These are phyloP conservation scores for Golubevia pallescens DNA, from an alignment of 1,284 basidiomycete genomes.

Conservation along the genomic window DNA sequence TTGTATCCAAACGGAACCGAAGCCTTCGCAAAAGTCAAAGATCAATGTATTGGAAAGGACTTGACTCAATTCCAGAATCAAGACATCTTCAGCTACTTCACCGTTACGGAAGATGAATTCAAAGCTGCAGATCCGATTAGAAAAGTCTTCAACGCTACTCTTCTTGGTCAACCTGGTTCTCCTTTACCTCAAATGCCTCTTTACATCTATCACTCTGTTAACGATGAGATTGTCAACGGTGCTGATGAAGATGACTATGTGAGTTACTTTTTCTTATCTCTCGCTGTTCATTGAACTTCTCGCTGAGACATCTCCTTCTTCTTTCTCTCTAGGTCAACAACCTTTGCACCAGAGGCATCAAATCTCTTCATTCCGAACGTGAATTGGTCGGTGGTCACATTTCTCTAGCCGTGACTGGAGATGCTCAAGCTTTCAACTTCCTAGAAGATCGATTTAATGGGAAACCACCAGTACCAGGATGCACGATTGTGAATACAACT, in stretches of 20 bases:
- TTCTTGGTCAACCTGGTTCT: neutral
- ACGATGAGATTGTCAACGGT: constrained; percentile 8
- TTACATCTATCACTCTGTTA: constrained; percentile 5
- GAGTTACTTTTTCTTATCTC: neutral
- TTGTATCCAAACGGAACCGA: constrained; percentile 5
- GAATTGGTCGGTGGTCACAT: too few species aligned
- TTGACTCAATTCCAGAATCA: neutral
- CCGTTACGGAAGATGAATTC: constrained; percentile 5
- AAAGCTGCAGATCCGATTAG: neutral
- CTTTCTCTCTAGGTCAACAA: too few species aligned
- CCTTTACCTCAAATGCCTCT: constrained; percentile 7
- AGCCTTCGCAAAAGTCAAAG: constrained; percentile 3
- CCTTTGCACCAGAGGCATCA: too few species aligned
- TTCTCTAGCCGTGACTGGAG: too few species aligned
- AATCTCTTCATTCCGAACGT: too few species aligned
- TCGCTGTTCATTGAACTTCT: too few species aligned
- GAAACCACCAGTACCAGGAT: too few species aligned
- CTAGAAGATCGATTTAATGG: too few species aligned
- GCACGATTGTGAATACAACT: too few species aligned
- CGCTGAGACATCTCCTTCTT: too few species aligned
- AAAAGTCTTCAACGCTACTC: neutral
- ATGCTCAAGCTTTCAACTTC: too few species aligned
- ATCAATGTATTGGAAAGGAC: neutral
- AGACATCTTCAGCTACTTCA: constrained; percentile 11
- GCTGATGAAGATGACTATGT: constrained; percentile 5